Evolutionary conservation across 108 stramenopile species (phyloP), one percentile per base, ranked within the genome.

Genomic region (Nitzschia putrida): DNA sequence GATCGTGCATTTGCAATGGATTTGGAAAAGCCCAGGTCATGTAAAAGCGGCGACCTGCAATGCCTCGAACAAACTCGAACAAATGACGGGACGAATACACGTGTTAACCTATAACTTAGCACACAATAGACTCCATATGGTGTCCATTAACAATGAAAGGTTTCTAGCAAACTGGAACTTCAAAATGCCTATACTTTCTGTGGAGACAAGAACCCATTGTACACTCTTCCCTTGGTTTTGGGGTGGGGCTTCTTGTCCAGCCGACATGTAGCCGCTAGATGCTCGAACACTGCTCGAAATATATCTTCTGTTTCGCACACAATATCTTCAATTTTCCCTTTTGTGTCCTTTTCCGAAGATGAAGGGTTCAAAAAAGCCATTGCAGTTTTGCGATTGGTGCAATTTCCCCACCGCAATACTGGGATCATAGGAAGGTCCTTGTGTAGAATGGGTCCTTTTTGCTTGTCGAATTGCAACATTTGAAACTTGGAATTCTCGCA

Each of bases 281-380:
- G 61, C 43, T 63, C 61, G 22, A 63, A 63, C 44, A 63, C n/a
- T 0, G 61, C 61, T 9, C 61, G 61, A 63, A 63, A 63, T 1
- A 47, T 38, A 24, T 63, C 61, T 63, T 63, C 61, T 12, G 44
- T 23, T 8, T 41, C n/a, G 23, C 61, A 63, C 2, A 38, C n/a
- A 12, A 63, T 45, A 14, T 4, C 21, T 63, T 63, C 61, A 3
- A 63, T 22, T 21, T 63, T 45, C 12, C 1, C 24, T 13, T 55
- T 22, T 1, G 54, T 55, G 5, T 63, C 44, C 44, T 63, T 63
- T 13, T 20, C 12, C 40, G 16, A 13, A 39, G n/a, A 37, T 1
- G 38, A n/a, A 34, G 29, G 29, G 4, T 4, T 34, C 42, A 63
- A 10, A 47, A 63, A 63, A 3, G 42, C 43, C 44, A 63, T n/a